phyloP scores from a whole-genome alignment of 495 filamentous ascomycete genomes.

The Hypoxylon cercidicola region DNA sequence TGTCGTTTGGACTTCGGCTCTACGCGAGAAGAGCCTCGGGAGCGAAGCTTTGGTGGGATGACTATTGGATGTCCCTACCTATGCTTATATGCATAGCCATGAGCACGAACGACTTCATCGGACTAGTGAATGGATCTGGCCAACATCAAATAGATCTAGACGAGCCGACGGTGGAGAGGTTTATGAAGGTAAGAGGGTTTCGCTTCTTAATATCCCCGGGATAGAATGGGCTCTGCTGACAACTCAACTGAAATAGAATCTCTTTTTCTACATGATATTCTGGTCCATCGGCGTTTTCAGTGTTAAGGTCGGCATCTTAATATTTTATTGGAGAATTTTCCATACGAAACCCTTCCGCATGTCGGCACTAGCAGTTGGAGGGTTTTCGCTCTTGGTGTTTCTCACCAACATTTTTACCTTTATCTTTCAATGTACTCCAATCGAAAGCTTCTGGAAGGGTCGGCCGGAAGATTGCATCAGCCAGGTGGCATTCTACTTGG shows the following conservation, averaged over 20 bases:
- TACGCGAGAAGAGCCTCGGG: slow-evolving; percentile 31
- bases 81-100: slow-evolving; percentile 47
- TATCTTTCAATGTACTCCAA: slow-evolving; percentile 58
- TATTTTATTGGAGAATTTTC: slow-evolving; percentile 59
- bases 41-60: slow-evolving; percentile 56
- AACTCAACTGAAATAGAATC: slow-evolving; percentile 35
- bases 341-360: slow-evolving; percentile 50
- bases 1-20: slow-evolving; percentile 37
- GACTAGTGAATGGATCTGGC: slow-evolving; percentile 33
- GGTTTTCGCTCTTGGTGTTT: slow-evolving; percentile 52
- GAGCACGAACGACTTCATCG: slow-evolving; percentile 36
- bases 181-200: slow-evolving; percentile 31
- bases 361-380: slow-evolving; percentile 52
- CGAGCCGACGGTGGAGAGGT: slow-evolving; percentile 39
- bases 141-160: slow-evolving; percentile 24
- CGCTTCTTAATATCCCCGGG: slow-evolving; percentile 10
- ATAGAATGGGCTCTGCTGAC: slow-evolving; percentile 5
- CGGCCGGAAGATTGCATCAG: slow-evolving; percentile 55
- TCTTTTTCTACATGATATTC: slow-evolving; percentile 55
- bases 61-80: slow-evolving; percentile 53
- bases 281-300: slow-evolving; percentile 50
- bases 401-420: slow-evolving; percentile 55
- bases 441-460: slow-evolving; percentile 54
- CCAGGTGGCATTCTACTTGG: slow-evolving; percentile 56
- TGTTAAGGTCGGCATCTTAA: slow-evolving; percentile 52